phyloP scores from a whole-genome alignment of 2,329 filamentous ascomycete species.

The Colletotrichum sp. region DNA sequence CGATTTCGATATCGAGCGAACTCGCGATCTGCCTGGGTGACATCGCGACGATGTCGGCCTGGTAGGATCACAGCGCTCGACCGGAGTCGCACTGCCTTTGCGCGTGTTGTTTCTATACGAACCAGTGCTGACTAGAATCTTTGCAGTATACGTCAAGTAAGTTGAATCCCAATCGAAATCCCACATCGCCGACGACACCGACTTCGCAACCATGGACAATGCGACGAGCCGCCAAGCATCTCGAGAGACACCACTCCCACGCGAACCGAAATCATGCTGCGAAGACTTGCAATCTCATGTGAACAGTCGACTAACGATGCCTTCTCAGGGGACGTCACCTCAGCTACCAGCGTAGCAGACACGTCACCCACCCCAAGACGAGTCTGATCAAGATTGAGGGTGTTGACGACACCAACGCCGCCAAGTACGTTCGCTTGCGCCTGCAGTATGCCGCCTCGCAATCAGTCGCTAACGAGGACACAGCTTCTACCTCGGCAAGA shows the following conservation, averaged over 20 bases:
- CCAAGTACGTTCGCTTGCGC: conserved; percentile 67
- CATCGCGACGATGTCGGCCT: background rate
- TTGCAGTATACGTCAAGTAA: conserved; percentile 87
- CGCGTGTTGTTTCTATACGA: background rate
- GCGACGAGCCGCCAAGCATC: background rate
- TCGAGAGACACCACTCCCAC: background rate
- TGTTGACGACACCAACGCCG: conserved; percentile 87
- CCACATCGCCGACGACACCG: background rate
- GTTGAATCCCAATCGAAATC: conserved; percentile 43
- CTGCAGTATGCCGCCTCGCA: background rate
- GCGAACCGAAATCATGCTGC: background rate
- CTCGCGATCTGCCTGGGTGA: background rate
- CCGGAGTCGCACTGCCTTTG: background rate
- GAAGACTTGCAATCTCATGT: background rate
- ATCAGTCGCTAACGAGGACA: conserved; percentile 27
- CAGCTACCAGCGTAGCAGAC: conserved; percentile 96
- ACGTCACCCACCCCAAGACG: conserved; percentile 87
- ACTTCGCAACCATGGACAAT: background rate
- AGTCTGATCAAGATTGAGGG: conserved; percentile 99
- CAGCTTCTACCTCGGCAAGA: conserved; percentile 98
- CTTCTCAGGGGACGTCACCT: conserved; percentile 87
- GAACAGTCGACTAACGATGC: conserved; percentile 6
- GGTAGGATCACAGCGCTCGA: background rate
- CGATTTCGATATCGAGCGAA: background rate
- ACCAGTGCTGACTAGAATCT: conserved; percentile 40